Evolutionary conservation across 257 asterid species (phyloP).

Genomic region (Linderniella brevidens): DNA sequence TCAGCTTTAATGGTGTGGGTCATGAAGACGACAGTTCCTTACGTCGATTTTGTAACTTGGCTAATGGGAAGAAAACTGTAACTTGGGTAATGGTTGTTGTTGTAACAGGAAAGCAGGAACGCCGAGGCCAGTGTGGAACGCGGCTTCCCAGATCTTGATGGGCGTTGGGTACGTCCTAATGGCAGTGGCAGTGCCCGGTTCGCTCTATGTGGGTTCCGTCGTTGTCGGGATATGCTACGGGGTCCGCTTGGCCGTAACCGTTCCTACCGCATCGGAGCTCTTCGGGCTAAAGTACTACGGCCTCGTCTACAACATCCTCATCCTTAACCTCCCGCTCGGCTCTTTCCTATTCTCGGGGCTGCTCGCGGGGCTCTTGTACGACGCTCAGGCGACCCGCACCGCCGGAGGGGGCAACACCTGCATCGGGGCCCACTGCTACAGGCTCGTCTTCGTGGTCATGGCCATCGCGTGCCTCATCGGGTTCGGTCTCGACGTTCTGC

Average conservation of each 20-base stretch:
- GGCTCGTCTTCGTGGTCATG: constrained; percentile 49
- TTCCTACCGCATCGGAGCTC: constrained; percentile 57
- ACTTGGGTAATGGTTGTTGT: too few species aligned
- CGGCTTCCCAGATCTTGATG: constrained; percentile 60
- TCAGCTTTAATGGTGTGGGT: too few species aligned
- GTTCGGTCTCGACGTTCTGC: constrained; percentile 31
- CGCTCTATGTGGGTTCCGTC: constrained; percentile 51
- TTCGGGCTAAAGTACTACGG: constrained; percentile 70
- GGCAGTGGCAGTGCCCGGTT: constrained; percentile 56
- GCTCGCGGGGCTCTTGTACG: constrained; percentile 53
- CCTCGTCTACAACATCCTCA: constrained; percentile 53
- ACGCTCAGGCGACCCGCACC: constrained; percentile 30
- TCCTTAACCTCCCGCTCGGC: constrained; percentile 57
- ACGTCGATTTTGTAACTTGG: too few species aligned
- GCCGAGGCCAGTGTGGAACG: constrained; percentile 72
- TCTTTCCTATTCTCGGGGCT: constrained; percentile 68
- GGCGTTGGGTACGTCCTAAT: constrained; percentile 37
- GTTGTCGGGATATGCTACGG: constrained; percentile 62
- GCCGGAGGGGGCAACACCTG: constrained; percentile 54
- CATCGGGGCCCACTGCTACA: constrained; percentile 48
- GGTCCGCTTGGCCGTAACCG: constrained; percentile 40
- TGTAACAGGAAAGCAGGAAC: constrained; percentile 41
- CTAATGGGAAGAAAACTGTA: too few species aligned
- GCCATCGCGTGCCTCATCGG: constrained; percentile 38
- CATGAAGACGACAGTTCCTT: too few species aligned